Evolutionary conservation across 2,329 filamentous ascomycete species (phyloP).

Genomic region (Apiospora aurea): DNA sequence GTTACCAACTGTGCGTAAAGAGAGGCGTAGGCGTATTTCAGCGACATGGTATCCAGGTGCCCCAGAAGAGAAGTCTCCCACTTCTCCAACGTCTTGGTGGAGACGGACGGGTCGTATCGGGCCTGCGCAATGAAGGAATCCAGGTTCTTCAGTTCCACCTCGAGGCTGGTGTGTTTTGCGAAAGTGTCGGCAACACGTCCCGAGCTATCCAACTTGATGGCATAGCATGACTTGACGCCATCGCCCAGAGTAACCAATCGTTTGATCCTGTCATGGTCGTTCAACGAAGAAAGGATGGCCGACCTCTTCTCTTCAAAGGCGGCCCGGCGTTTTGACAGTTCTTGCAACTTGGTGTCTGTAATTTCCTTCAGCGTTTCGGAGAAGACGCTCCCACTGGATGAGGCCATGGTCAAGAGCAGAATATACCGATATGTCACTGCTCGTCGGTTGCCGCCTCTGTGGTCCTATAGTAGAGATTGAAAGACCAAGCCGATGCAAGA

Average conservation of each 20-base stretch:
- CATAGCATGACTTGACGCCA: slow-evolving; percentile 47
- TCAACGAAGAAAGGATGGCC: slow-evolving; percentile 39
- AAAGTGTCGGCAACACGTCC: neutral
- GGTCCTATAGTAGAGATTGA: too few relatives aligned
- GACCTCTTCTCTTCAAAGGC: slow-evolving; percentile 46
- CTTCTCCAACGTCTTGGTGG: slow-evolving; percentile 39
- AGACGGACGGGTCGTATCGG: slow-evolving; percentile 50
- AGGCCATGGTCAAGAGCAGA: slow-evolving; percentile 30
- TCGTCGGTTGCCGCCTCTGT: neutral
- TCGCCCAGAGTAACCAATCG: slow-evolving; percentile 43
- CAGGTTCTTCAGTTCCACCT: slow-evolving; percentile 47
- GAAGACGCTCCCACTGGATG: slow-evolving; percentile 45
- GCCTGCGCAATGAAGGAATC: slow-evolving; percentile 50
- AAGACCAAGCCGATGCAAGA: neutral
- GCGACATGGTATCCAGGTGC: slow-evolving; percentile 49
- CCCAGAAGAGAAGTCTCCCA: slow-evolving; percentile 48
- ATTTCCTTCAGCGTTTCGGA: slow-evolving; percentile 52
- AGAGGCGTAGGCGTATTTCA: slow-evolving; percentile 52
- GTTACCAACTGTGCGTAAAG: slow-evolving; percentile 56
- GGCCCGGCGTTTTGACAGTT: slow-evolving; percentile 49
- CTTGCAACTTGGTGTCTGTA: slow-evolving; percentile 52
- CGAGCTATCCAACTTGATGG: slow-evolving; percentile 37
- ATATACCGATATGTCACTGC: neutral
- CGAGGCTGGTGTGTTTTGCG: slow-evolving; percentile 37
- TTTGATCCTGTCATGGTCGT: slow-evolving; percentile 36